Evolutionary conservation across 768 basidiomycete genomes (phyloP).

Genomic region (Porpolomopsis calyptriformis): DNA sequence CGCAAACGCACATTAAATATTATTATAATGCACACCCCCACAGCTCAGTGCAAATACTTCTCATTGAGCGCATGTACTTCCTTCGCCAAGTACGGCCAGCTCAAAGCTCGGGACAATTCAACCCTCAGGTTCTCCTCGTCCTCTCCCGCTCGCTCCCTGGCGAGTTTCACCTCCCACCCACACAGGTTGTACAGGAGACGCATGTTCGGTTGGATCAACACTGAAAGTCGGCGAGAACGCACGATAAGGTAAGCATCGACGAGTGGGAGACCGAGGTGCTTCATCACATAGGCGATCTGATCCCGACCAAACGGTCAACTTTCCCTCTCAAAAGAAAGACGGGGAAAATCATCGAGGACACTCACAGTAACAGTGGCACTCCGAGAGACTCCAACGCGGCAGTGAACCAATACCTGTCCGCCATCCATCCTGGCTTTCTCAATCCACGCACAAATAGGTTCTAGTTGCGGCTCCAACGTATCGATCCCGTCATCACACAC

Average conservation of each 20-base stretch:
- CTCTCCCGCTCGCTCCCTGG: slow-evolving; percentile 54
- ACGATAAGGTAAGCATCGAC: slow-evolving; percentile 93
- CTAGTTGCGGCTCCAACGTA: slow-evolving; percentile 80
- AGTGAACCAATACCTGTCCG: slow-evolving; percentile 90
- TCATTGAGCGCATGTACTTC: slow-evolving; percentile 82
- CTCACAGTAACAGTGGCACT: slow-evolving; percentile 85
- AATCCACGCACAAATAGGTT: slow-evolving; percentile 88
- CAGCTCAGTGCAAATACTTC: slow-evolving; percentile 44
- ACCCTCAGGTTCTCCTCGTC: slow-evolving; percentile 39
- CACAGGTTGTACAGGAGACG: slow-evolving; percentile 89
- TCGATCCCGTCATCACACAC: slow-evolving; percentile 97
- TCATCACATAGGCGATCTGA: slow-evolving; percentile 96
- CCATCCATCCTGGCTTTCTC: slow-evolving; percentile 73
- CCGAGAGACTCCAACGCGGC: slow-evolving; percentile 96
- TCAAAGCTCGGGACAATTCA: slow-evolving; percentile 60
- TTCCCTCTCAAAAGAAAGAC: not conserved
- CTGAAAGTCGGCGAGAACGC: slow-evolving; percentile 78
- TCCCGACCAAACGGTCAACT: not conserved
- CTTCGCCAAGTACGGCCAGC: slow-evolving; percentile 76
- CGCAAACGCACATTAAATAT: not conserved
- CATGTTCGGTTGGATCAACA: slow-evolving; percentile 93
- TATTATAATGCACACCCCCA: not conserved
- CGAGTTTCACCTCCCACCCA: slow-evolving; percentile 91
- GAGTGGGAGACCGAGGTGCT: slow-evolving; percentile 72
- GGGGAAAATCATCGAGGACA: slow-evolving; percentile 11